These are phyloP conservation scores for Cryptosporidium tyzzeri DNA, from an alignment of 169 alveolate genomes.

Conservation along the genomic window DNA sequence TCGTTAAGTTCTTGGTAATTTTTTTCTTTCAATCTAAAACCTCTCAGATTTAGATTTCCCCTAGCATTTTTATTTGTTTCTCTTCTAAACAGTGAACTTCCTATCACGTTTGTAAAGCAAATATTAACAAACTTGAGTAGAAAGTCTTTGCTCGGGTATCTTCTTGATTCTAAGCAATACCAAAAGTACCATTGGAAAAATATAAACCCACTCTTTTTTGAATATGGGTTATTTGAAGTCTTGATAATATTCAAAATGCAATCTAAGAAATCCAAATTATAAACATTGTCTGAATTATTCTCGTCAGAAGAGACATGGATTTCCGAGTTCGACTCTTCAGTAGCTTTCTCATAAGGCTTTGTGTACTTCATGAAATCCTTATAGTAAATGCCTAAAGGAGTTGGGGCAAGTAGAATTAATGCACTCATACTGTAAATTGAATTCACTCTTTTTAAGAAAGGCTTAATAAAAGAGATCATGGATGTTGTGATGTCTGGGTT, in stretches of 20 bases:
- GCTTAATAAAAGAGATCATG: slow-evolving; percentile 39
- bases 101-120: slow-evolving; percentile 39
- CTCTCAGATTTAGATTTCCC: background rate
- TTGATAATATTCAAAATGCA: slow-evolving; percentile 38
- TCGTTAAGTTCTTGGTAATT: background rate
- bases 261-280: slow-evolving; percentile 18
- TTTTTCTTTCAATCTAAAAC: slow-evolving; percentile 6
- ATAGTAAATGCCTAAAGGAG: slow-evolving; percentile 53
- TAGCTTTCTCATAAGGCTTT: background rate
- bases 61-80: background rate
- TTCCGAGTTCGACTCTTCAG: background rate
- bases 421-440: slow-evolving; percentile 66
- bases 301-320: background rate
- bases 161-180: slow-evolving; percentile 70
- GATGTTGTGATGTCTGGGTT: slow-evolving; percentile 16
- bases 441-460: slow-evolving; percentile 48
- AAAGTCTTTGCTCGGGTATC: slow-evolving; percentile 18
- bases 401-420: slow-evolving; percentile 21
- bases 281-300: background rate
- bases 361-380: background rate
- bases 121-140: slow-evolving; percentile 24
- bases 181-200: slow-evolving; percentile 75
- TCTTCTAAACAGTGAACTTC: background rate
- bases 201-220: slow-evolving; percentile 53
- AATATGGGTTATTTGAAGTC: slow-evolving; percentile 33